phyloP scores from a whole-genome alignment of 192 early-diverging fungal species.

The Rhizophlyctis rosea region DNA sequence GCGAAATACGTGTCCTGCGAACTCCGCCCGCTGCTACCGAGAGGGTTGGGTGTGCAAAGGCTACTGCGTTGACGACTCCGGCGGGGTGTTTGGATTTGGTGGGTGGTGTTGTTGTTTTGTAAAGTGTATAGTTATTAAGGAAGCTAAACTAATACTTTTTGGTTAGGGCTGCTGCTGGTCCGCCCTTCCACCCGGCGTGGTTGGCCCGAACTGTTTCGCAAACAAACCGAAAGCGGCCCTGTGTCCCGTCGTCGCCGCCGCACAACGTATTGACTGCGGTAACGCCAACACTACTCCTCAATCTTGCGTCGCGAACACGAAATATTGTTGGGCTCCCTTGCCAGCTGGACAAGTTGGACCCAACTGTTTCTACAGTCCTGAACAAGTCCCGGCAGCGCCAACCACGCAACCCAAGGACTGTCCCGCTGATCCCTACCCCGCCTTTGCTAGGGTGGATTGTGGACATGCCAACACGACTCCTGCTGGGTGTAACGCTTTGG shows the following conservation, averaged over 20 bases:
- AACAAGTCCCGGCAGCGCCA: neutral
- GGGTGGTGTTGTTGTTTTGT: too few relatives aligned
- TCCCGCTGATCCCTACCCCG: neutral
- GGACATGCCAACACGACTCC: neutral
- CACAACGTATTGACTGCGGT: neutral
- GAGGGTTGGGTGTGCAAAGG: neutral
- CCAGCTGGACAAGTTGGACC: neutral
- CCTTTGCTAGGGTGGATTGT: conserved; percentile 1
- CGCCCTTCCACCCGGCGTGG: neutral
- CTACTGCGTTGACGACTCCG: too few relatives aligned
- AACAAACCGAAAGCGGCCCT: neutral
- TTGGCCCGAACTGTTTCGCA: neutral
- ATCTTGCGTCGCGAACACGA: neutral
- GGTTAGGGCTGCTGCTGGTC: conserved; percentile 1
- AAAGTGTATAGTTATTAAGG: too few relatives aligned
- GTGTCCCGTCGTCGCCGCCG: neutral
- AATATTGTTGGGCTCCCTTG: neutral
- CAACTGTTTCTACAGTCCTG: neutral
- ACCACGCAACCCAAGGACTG: neutral
- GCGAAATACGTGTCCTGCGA: neutral
- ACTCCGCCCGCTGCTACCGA: neutral
- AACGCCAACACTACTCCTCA: neutral
- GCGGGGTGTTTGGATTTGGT: too few relatives aligned
- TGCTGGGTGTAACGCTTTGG: too few relatives aligned
- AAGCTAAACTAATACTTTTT: too few relatives aligned